These are phyloP conservation scores for Blastobotrys illinoisensis DNA, from an alignment of 1,139 yeast species.

Conservation along the genomic window DNA sequence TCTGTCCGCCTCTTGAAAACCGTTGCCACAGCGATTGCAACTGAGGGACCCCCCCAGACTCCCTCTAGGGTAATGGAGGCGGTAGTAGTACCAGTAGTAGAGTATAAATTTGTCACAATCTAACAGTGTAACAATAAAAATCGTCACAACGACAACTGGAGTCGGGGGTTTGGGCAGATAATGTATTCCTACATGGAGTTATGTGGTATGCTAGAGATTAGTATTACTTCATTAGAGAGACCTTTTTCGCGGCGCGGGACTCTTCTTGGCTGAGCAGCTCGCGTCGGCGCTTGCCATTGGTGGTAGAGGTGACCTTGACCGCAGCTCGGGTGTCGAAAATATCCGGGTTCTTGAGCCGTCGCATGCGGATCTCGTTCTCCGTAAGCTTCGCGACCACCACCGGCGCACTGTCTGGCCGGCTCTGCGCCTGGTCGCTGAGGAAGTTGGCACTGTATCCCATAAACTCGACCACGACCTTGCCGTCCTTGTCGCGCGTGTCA, in stretches of 20 bases:
- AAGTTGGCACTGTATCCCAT: conserved; percentile 6
- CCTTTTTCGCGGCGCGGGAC: neutral
- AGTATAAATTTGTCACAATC: too few relatives aligned
- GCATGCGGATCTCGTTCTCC: neutral
- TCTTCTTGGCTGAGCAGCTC: neutral
- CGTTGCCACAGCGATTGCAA: too few relatives aligned
- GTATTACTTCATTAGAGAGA: neutral
- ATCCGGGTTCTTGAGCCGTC: neutral
- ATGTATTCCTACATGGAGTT: too few relatives aligned
- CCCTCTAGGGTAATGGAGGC: too few relatives aligned
- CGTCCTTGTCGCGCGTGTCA: conserved; percentile 25
- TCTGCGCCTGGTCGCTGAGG: neutral
- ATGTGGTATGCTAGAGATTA: neutral
- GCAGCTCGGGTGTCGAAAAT: neutral
- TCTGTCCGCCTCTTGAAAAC: too few relatives aligned
- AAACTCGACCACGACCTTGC: neutral
- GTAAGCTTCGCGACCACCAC: neutral
- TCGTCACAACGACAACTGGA: too few relatives aligned
- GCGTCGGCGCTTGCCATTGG: neutral
- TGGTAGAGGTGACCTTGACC: neutral
- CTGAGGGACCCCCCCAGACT: too few relatives aligned
- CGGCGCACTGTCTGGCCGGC: neutral
- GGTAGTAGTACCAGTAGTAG: too few relatives aligned
- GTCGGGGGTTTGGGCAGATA: too few relatives aligned
- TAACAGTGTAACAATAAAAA: too few relatives aligned